Conservation (phyloP, 1,139 yeast genomes). For the Kurtzmaniella quercitrusa region DNA sequence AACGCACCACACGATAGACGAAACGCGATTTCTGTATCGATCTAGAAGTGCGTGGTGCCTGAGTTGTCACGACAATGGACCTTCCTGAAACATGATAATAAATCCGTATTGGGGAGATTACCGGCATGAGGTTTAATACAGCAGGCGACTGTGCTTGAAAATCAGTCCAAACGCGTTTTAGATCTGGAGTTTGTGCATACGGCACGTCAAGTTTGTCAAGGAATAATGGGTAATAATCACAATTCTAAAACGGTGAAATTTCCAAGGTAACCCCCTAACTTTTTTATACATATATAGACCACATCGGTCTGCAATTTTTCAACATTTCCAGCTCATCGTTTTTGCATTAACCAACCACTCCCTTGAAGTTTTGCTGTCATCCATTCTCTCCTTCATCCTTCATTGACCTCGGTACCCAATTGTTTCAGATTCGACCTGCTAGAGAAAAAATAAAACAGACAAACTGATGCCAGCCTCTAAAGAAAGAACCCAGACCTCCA, state of each 20-base stretch:
- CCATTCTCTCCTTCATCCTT: neutral
- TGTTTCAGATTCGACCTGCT: neutral
- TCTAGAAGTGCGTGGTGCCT: neutral
- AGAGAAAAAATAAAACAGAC: neutral
- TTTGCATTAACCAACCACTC: neutral
- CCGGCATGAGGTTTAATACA: slow-evolving; percentile 3
- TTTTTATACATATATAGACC: neutral
- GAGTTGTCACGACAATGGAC: neutral
- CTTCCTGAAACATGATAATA: neutral
- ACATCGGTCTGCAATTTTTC: neutral
- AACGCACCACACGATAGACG: neutral
- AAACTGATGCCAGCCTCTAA: neutral
- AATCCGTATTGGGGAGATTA: slow-evolving; percentile 2
- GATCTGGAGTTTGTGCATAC: neutral
- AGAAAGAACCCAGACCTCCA: slow-evolving; percentile 8
- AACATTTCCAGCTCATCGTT: neutral
- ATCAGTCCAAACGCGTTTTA: neutral
- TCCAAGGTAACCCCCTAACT: neutral
- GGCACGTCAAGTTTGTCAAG: neutral
- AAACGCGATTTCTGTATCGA: slow-evolving; percentile 1
- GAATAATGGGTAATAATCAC: neutral
- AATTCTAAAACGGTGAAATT: neutral
- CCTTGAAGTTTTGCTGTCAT: neutral
- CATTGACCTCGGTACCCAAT: neutral
- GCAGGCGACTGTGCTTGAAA: neutral